Evolutionary conservation across 441 rosid genomes (phyloP).

Genomic region (Daphne laureola): DNA sequence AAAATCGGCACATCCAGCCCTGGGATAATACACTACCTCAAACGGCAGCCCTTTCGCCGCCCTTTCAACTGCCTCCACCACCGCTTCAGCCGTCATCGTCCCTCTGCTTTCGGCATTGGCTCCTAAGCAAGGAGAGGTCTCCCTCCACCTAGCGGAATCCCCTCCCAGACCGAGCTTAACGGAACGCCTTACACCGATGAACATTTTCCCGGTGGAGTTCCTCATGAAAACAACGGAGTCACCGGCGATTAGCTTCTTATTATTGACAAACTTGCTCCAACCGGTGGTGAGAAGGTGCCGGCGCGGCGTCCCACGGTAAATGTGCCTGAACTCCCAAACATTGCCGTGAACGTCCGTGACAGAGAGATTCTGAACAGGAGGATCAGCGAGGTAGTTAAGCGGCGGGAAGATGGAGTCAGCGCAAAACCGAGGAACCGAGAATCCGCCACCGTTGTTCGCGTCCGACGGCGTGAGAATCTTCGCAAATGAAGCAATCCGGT

Average conservation of each 20-base stretch:
- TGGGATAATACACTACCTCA: constrained; percentile 72
- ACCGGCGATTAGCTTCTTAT: constrained; percentile 76
- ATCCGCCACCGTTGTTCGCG: constrained; percentile 92
- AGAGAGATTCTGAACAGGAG: constrained; percentile 65
- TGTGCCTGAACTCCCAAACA: constrained; percentile 74
- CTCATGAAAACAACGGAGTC: constrained; percentile 86
- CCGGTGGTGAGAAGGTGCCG: constrained; percentile 85
- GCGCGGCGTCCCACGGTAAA: constrained; percentile 83
- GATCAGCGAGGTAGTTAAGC: constrained; percentile 56
- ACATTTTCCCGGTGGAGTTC: constrained; percentile 43
- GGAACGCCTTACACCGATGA: constrained; percentile 58
- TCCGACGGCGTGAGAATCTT: constrained; percentile 78
- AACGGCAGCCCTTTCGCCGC: constrained; percentile 53
- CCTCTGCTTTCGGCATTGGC: constrained; percentile 20
- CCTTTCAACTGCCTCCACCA: constrained; percentile 39
- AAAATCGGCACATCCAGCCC: constrained; percentile 61
- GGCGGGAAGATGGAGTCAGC: constrained; percentile 78
- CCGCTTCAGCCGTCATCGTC: constrained; percentile 37
- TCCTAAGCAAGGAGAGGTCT: constrained; percentile 18
- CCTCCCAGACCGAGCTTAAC: constrained; percentile 23
- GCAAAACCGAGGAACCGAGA: constrained; percentile 84
- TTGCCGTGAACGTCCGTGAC: constrained; percentile 67
- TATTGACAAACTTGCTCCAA: constrained; percentile 90
- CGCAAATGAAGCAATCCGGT: constrained; percentile 41
- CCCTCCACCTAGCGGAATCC: constrained; percentile 36